These are phyloP conservation scores for Flueggea neowawraea DNA, from an alignment of 441 rosid species.

Conservation along the genomic window DNA sequence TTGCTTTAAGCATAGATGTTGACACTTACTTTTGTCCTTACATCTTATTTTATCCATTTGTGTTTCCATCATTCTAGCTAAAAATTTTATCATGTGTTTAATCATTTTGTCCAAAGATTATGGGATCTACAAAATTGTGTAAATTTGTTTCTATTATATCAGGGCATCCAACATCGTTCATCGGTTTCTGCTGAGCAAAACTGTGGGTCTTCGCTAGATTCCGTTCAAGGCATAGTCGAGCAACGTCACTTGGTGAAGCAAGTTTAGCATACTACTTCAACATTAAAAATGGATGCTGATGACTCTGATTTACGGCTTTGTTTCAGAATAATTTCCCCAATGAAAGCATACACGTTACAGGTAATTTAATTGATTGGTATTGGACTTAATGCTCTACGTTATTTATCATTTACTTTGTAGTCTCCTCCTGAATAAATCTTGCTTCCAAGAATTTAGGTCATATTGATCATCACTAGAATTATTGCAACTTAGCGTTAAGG, in stretches of 20 bases:
- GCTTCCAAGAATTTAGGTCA: no score
- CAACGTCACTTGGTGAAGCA: slow-evolving; percentile 58
- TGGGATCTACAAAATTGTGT: not conserved
- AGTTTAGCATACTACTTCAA: slow-evolving; percentile 54
- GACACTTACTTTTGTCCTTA: no score
- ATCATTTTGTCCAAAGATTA: not conserved
- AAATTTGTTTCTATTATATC: slow-evolving; percentile 11
- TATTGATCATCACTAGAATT: no score
- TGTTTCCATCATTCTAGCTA: not conserved
- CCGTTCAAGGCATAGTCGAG: slow-evolving; percentile 58
- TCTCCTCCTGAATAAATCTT: no score
- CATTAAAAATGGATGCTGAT: slow-evolving; percentile 77
- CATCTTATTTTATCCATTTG: not conserved
- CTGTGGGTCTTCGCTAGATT: slow-evolving; percentile 76
- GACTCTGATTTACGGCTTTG: slow-evolving; percentile 82
- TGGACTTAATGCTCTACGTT: slow-evolving; percentile 2
- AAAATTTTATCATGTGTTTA: not conserved
- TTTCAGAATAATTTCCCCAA: slow-evolving; percentile 85
- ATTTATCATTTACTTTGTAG: no score
- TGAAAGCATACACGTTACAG: slow-evolving; percentile 80
- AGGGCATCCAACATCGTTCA: slow-evolving; percentile 68
- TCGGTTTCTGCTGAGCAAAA: slow-evolving; percentile 56
- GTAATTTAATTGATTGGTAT: slow-evolving; percentile 27
- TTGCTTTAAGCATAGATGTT: no score
- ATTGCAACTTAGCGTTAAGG: no score